These are phyloP conservation scores for Boletus vermiculosoides DNA, from an alignment of 768 basidiomycete genomes.

Conservation along the genomic window DNA sequence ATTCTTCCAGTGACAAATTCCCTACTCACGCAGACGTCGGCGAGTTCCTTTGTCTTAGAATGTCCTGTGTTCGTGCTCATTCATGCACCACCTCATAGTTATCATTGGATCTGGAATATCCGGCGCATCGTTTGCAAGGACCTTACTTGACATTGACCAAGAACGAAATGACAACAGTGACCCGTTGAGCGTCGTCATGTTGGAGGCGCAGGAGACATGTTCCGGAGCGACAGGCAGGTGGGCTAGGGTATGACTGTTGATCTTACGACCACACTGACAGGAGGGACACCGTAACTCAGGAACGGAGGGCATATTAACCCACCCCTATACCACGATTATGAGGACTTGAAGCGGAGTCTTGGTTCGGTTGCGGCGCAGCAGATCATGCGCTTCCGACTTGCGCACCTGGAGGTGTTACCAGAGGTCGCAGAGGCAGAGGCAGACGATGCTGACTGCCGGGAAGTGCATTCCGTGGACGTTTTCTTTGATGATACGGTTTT, in stretches of 20 bases:
- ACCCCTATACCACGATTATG: slow-evolving; percentile 47
- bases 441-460: slow-evolving; percentile 28
- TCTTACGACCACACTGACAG: background rate
- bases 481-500: slow-evolving; percentile 35
- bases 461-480: slow-evolving; percentile 35
- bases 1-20: slow-evolving; percentile 23
- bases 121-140: slow-evolving; percentile 42
- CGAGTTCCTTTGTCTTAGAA: slow-evolving; percentile 7
- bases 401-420: slow-evolving; percentile 35
- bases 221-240: slow-evolving; percentile 54
- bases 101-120: slow-evolving; percentile 59
- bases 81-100: slow-evolving; percentile 23
- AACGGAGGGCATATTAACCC: slow-evolving; percentile 55
- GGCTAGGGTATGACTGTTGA: slow-evolving; percentile 10
- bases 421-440: slow-evolving; percentile 33
- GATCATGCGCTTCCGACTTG: slow-evolving; percentile 40
- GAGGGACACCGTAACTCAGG: slow-evolving; percentile 19
- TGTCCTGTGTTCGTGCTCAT: background rate
- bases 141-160: slow-evolving; percentile 34
- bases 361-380: slow-evolving; percentile 40
- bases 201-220: slow-evolving; percentile 62
- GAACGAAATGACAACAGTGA: slow-evolving; percentile 14
- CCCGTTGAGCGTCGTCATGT: slow-evolving; percentile 43
- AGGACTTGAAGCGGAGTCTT: slow-evolving; percentile 35
- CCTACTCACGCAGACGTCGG: slow-evolving; percentile 59